Conservation (phyloP, 202 grass and related monocot genomes). For the Carex sylvatica region DNA sequence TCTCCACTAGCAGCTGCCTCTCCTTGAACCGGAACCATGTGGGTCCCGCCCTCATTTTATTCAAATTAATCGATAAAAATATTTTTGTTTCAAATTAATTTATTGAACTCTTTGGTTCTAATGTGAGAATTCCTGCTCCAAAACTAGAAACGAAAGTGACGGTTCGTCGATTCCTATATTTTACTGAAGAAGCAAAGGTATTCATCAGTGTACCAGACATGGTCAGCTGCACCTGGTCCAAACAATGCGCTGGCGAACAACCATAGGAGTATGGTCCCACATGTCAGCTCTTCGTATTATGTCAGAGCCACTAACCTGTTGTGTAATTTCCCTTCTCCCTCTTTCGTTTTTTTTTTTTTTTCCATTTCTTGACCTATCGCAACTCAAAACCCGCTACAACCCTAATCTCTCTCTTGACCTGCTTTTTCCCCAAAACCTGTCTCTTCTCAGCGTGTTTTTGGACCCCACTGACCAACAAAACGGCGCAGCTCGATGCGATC, state of each 20-base stretch:
- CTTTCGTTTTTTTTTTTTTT: neutral
- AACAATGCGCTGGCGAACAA: neutral
- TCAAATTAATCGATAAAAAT: too few species aligned
- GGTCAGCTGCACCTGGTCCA: neutral
- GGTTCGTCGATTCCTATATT: neutral
- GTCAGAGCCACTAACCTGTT: neutral
- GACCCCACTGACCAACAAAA: neutral
- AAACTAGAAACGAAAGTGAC: too few species aligned
- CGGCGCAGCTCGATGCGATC: slow-evolving; percentile 29
- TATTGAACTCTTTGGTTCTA: too few species aligned
- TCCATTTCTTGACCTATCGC: neutral
- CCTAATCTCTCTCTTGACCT: neutral
- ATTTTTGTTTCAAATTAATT: too few species aligned
- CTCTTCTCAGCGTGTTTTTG: neutral
- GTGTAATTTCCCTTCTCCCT: neutral
- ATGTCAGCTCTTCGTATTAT: neutral
- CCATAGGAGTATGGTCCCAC: neutral
- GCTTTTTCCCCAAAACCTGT: neutral
- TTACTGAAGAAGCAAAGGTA: neutral
- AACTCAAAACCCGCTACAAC: slow-evolving; percentile 20
- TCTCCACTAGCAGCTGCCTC: too few species aligned
- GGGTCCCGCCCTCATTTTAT: too few species aligned
- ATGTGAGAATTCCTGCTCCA: too few species aligned
- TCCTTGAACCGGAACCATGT: too few species aligned
- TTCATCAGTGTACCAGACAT: neutral